Conservation (phyloP, 75 land plant genomes). For the Selaginella tamariscina region DNA sequence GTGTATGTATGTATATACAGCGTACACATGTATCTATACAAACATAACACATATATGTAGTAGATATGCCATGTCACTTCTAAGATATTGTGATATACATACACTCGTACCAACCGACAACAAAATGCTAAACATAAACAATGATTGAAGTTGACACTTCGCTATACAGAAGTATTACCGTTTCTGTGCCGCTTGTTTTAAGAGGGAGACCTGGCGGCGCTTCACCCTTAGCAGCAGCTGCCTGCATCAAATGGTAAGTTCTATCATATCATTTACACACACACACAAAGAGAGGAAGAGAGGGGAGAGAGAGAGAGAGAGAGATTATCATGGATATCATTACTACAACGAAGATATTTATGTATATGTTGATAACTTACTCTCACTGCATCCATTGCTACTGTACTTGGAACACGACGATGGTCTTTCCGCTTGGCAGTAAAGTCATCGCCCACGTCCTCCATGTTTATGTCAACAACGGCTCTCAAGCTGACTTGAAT, state of each 20-base stretch:
- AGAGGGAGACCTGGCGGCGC: slow-evolving; percentile 94
- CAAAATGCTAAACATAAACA: too few species aligned
- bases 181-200: slow-evolving; percentile 62
- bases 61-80: too few species aligned
- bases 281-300: too few species aligned
- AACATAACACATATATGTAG: too few species aligned
- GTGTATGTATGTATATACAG: too few species aligned
- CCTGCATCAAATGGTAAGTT: slow-evolving; percentile 41
- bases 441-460: slow-evolving; percentile 73
- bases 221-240: slow-evolving; percentile 96
- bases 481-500: slow-evolving; percentile 65
- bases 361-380: slow-evolving; percentile 23
- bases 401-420: slow-evolving; percentile 96
- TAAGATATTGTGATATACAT: neutral
- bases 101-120: too few species aligned
- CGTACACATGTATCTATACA: too few species aligned
- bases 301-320: too few species aligned
- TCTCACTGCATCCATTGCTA: slow-evolving; percentile 99
- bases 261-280: too few species aligned
- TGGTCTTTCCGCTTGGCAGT: slow-evolving; percentile 71
- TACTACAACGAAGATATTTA: neutral
- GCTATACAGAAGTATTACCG: slow-evolving; percentile 21
- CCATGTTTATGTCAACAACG: slow-evolving; percentile 84
- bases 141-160: too few species aligned
- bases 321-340: too few species aligned